phyloP scores from a whole-genome alignment of 2,329 filamentous ascomycete species.

The Hymenoscyphus fructigenus region DNA sequence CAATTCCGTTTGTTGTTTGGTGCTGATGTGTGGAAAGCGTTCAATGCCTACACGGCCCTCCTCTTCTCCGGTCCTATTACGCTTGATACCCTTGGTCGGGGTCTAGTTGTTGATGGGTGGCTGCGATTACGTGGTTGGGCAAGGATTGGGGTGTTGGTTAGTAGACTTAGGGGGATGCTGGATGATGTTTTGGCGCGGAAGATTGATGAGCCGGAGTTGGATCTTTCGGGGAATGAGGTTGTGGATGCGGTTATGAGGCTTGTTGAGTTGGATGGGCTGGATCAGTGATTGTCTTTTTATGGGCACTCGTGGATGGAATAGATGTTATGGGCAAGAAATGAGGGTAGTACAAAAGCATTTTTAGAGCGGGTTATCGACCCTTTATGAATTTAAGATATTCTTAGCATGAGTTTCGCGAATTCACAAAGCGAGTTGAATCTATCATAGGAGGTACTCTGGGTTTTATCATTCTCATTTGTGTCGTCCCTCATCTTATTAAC shows the following conservation, averaged over 20 bases:
- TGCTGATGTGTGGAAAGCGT: constrained; percentile 51
- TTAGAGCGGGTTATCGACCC: no score
- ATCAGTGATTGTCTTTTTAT: constrained; percentile 41
- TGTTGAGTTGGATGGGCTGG: constrained; percentile 86
- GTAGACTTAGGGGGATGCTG: constrained; percentile 78
- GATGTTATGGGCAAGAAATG: background rate
- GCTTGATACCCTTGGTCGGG: constrained; percentile 83
- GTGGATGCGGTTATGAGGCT: constrained; percentile 76
- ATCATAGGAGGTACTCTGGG: no score
- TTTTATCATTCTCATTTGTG: no score
- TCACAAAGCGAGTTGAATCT: no score
- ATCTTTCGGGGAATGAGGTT: constrained; percentile 61
- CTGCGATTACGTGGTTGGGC: constrained; percentile 86
- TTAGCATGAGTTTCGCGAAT: no score
- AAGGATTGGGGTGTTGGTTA: constrained; percentile 85
- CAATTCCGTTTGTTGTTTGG: background rate
- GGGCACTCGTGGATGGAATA: background rate
- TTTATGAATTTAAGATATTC: no score
- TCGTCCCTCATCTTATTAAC: background rate
- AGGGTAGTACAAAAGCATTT: no score
- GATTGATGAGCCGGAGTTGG: constrained; percentile 70
- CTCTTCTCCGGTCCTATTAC: constrained; percentile 84
- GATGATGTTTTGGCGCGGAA: constrained; percentile 80
- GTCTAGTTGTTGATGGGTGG: constrained; percentile 91
- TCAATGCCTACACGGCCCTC: constrained; percentile 85